Conservation (phyloP, 169 alveolate genomes). For the Plasmodium reichenowi region DNA sequence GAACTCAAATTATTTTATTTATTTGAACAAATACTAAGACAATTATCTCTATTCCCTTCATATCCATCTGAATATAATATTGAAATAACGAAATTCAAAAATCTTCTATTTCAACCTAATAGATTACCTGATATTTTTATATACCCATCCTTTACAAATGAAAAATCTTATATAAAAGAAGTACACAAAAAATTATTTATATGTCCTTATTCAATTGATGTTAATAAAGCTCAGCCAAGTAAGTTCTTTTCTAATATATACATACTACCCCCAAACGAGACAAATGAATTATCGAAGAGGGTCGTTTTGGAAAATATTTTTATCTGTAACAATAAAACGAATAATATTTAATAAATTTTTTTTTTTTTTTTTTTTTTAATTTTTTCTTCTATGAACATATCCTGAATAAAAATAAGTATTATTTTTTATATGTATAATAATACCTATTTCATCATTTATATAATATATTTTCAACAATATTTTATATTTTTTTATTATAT, state of each 20-base stretch:
- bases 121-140: slow-evolving; percentile 72
- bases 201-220: slow-evolving; percentile 73
- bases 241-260: slow-evolving; percentile 70
- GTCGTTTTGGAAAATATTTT: slow-evolving; percentile 72
- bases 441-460: too few relatives aligned
- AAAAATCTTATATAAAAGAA: slow-evolving; percentile 64
- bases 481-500: too few relatives aligned
- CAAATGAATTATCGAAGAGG: slow-evolving; percentile 61
- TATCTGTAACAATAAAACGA: slow-evolving; percentile 19
- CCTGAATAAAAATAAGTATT: too few relatives aligned
- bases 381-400: too few relatives aligned
- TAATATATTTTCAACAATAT: too few relatives aligned
- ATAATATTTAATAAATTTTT: neutral
- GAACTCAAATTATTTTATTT: slow-evolving; percentile 64
- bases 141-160: slow-evolving; percentile 71
- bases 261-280: slow-evolving; percentile 51
- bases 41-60: slow-evolving; percentile 69
- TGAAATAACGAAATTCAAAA: slow-evolving; percentile 70
- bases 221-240: slow-evolving; percentile 60
- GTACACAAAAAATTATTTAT: slow-evolving; percentile 70
- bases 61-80: slow-evolving; percentile 76
- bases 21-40: slow-evolving; percentile 72
- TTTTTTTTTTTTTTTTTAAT: too few relatives aligned
- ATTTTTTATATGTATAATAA: too few relatives aligned
- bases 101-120: slow-evolving; percentile 68